phyloP scores from a whole-genome alignment of 2,329 filamentous ascomycete species.

The Ophiocordyceps australis region DNA sequence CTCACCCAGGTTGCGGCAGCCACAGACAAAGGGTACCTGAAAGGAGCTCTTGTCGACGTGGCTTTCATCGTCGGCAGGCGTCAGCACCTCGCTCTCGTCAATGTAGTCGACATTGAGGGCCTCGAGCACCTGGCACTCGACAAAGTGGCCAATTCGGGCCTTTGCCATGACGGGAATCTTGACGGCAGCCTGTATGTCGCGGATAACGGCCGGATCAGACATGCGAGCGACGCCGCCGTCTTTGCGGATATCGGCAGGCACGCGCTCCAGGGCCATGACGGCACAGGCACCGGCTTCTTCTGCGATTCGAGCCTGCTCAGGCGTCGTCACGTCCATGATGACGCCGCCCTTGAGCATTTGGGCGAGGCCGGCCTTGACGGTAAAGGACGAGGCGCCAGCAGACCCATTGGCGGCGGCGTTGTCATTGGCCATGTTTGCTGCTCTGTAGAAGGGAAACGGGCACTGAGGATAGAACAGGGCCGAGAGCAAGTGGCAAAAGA shows the following conservation, averaged over 20 bases:
- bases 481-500: too few relatives aligned
- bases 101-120: conserved; percentile 93
- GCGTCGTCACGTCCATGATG: conserved; percentile 97
- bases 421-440: conserved; percentile 12
- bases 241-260: conserved; percentile 85
- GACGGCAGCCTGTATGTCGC: conserved; percentile 83
- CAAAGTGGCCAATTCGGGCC: conserved; percentile 91
- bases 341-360: conserved; percentile 99
- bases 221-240: conserved; percentile 92
- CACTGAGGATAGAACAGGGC: too few relatives aligned
- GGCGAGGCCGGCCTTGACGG: conserved; percentile 85
- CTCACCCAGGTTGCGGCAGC: conserved; percentile 86
- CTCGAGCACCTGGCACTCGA: conserved; percentile 97
- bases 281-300: conserved; percentile 91
- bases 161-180: conserved; percentile 99
- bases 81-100: conserved; percentile 94
- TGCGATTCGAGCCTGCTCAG: conserved; percentile 86
- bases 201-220: conserved; percentile 89
- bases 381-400: conserved; percentile 37
- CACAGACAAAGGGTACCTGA: conserved; percentile 84
- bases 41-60: conserved; percentile 83
- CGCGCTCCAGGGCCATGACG: conserved; percentile 97
- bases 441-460: too few relatives aligned
- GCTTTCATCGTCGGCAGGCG: conserved; percentile 75
- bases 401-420: conserved; percentile 16